Evolutionary conservation across 495 filamentous ascomycete genomes (phyloP).

Genomic region (Corynascus novoguineensis): DNA sequence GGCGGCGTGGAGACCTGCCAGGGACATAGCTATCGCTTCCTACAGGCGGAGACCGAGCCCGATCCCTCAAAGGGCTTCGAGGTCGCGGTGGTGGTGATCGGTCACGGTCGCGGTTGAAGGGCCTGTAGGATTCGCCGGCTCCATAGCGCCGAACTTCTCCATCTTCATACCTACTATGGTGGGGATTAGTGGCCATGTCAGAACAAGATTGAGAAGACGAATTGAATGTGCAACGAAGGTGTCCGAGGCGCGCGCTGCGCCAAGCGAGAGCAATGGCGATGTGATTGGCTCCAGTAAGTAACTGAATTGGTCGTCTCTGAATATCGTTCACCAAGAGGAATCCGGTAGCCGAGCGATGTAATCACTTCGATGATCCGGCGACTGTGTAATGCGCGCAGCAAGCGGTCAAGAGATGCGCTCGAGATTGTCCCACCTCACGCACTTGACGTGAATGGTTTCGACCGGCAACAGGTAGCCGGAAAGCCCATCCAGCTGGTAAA

Average conservation of each 20-base stretch:
- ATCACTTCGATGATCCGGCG: not conserved
- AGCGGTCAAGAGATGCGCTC: slow-evolving; percentile 3
- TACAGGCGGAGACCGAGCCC: slow-evolving; percentile 30
- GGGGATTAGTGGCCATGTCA: slow-evolving; percentile 9
- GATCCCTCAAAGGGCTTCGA: slow-evolving; percentile 39
- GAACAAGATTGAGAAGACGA: not conserved
- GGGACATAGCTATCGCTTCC: slow-evolving; percentile 35
- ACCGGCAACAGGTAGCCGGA: not conserved
- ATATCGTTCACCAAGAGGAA: no score
- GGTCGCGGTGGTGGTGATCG: slow-evolving; percentile 41
- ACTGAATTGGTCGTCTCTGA: no score
- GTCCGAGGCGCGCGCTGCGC: not conserved
- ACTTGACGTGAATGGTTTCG: not conserved
- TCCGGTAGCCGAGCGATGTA: no score
- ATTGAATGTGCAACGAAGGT: not conserved
- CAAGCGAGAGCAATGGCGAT: not conserved
- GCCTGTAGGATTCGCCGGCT: slow-evolving; percentile 52
- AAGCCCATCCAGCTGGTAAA: slow-evolving; percentile 1
- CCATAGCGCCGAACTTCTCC: slow-evolving; percentile 52
- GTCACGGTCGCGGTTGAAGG: slow-evolving; percentile 44
- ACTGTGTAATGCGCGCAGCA: not conserved
- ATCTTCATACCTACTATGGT: slow-evolving; percentile 43
- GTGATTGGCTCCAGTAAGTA: not conserved
- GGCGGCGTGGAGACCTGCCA: slow-evolving; percentile 32
- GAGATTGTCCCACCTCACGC: not conserved